Evolutionary conservation across 306 rosid genomes (phyloP).

Genomic region (Rosa multiflora): DNA sequence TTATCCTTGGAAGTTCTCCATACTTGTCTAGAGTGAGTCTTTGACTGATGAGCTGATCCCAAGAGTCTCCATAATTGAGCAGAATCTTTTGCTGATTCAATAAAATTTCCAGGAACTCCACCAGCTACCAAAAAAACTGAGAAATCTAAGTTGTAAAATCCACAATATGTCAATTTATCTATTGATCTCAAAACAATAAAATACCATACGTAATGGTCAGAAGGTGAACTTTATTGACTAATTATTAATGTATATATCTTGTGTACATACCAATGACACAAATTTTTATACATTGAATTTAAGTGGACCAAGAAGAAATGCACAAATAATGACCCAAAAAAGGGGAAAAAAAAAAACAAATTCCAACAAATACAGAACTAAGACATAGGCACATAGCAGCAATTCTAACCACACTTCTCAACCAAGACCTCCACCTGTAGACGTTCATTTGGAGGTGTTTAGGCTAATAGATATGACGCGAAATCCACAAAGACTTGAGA

Average conservation of each 20-base stretch:
- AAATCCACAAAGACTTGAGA: constrained; percentile 17
- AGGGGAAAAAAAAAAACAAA: not conserved
- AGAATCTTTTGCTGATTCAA: not conserved
- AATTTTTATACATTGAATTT: not conserved
- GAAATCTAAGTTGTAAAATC: not conserved
- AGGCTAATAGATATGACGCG: not conserved
- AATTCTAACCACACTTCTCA: not conserved
- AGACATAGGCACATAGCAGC: not conserved
- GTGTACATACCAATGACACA: constrained; percentile 1
- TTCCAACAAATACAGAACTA: not conserved
- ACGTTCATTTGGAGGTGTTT: not conserved
- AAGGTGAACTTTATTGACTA: constrained; percentile 1
- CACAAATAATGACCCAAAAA: not conserved
- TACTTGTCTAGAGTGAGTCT: constrained; percentile 11
- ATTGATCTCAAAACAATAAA: not conserved
- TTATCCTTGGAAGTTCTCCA: constrained; percentile 4
- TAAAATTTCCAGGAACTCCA: not conserved
- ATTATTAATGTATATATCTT: not conserved
- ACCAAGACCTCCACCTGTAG: not conserved
- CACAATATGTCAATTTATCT: not conserved
- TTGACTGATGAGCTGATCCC: constrained; percentile 11
- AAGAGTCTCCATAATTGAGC: not conserved
- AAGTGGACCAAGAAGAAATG: not conserved
- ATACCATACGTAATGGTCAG: not conserved
- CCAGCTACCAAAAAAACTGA: not conserved